Conservation (phyloP, 768 basidiomycete genomes). For the Phylloporus scabripes region DNA sequence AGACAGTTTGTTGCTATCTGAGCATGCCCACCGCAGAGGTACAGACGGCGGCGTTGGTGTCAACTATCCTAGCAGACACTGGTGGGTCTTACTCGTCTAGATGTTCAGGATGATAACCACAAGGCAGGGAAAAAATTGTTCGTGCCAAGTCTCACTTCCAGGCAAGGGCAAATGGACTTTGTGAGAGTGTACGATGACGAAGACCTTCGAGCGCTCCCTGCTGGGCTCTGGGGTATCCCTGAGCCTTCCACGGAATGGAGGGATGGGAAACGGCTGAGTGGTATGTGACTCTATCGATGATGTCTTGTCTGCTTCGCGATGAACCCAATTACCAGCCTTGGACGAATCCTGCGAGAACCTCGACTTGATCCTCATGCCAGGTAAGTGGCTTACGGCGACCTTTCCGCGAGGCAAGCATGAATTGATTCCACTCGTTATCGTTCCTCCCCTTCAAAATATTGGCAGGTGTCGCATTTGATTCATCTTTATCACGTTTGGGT, state of each 20-base stretch:
- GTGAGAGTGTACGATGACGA: conserved; percentile 52
- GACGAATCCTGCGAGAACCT: conserved; percentile 38
- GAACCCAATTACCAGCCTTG: conserved; percentile 15
- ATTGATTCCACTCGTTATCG: conserved; percentile 6
- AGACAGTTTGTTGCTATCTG: conserved; percentile 65
- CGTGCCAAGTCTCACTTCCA: conserved; percentile 57
- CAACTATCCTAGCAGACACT: conserved; percentile 43
- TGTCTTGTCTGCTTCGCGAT: background rate
- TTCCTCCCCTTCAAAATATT: background rate
- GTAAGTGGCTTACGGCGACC: conserved; percentile 32
- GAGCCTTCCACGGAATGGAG: conserved; percentile 51
- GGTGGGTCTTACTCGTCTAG: conserved; percentile 34
- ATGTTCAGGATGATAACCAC: background rate
- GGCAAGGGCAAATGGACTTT: conserved; percentile 55
- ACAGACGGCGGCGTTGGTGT: conserved; percentile 49
- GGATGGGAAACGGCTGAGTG: conserved; percentile 41
- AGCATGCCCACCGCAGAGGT: conserved; percentile 75
- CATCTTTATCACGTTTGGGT: conserved; percentile 60
- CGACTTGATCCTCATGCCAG: conserved; percentile 66
- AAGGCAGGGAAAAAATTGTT: conserved; percentile 57
- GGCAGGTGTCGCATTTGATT: conserved; percentile 72
- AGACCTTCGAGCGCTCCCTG: conserved; percentile 54
- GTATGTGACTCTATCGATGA: conserved; percentile 36
- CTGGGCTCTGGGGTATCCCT: conserved; percentile 70
- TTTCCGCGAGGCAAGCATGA: conserved; percentile 6